phyloP scores from a whole-genome alignment of 2,329 filamentous ascomycete genomes.

The Colletotrichum lindemuthianum region DNA sequence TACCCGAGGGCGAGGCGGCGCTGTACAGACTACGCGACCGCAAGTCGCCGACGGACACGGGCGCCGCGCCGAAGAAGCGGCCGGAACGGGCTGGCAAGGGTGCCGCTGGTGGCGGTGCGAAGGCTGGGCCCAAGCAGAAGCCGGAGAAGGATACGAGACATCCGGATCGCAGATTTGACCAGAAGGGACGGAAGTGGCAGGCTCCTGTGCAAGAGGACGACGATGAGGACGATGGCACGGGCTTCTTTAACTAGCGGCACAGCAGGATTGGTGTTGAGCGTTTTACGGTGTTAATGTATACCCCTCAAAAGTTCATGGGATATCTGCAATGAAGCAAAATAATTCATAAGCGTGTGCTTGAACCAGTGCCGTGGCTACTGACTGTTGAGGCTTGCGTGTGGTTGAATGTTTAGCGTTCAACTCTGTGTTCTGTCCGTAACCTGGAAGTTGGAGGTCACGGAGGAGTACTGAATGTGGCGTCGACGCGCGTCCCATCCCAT shows the following conservation, averaged over 20 bases:
- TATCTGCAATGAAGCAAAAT: constrained; percentile 10
- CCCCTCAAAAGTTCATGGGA: constrained; percentile 28
- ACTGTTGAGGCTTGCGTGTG: no score
- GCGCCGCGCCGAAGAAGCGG: constrained; percentile 26
- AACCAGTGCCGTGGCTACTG: no score
- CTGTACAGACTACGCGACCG: constrained; percentile 68
- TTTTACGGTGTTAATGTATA: constrained; percentile 27
- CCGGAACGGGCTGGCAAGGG: constrained; percentile 28
- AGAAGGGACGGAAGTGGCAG: constrained; percentile 43
- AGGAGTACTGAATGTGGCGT: no score
- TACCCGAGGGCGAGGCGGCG: constrained; percentile 63
- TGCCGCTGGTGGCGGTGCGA: not conserved
- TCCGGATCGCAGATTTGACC: constrained; percentile 32
- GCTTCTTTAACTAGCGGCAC: constrained; percentile 63
- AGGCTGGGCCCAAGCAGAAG: constrained; percentile 34
- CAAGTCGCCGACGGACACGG: constrained; percentile 43
- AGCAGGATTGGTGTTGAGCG: constrained; percentile 23
- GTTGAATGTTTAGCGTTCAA: no score
- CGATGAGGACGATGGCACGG: constrained; percentile 64
- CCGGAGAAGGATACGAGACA: constrained; percentile 31
- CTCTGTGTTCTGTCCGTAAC: no score
- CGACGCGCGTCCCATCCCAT: no score
- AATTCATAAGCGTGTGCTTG: constrained; percentile 7
- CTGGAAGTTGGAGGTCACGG: no score
- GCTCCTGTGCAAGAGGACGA: constrained; percentile 48